These are phyloP conservation scores for Populus deltoides DNA, from an alignment of 345 rosid species.

Conservation along the genomic window DNA sequence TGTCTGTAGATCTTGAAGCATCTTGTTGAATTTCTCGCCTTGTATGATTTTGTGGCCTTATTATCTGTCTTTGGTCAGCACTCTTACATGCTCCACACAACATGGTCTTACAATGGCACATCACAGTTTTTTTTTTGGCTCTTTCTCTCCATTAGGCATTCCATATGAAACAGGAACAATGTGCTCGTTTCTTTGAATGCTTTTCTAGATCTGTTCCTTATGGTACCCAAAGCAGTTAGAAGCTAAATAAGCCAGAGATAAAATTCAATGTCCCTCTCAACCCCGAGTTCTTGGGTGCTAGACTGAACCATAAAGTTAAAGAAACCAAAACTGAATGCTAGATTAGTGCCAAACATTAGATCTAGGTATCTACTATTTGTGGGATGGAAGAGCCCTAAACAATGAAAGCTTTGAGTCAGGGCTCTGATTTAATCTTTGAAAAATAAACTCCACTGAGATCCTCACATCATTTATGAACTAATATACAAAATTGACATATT, in stretches of 20 bases:
- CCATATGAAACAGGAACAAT: background rate
- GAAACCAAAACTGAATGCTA: background rate
- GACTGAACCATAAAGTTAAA: background rate
- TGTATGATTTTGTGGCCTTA: background rate
- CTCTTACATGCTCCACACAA: background rate
- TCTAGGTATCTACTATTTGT: background rate
- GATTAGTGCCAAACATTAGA: background rate
- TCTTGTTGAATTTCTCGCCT: background rate
- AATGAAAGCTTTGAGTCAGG: background rate
- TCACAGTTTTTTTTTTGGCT: background rate
- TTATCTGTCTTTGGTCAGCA: background rate
- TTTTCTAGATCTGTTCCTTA: background rate
- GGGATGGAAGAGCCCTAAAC: background rate
- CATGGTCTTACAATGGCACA: background rate
- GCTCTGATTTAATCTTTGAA: background rate
- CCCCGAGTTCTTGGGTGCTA: background rate
- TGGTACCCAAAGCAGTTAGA: background rate
- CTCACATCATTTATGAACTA: background rate
- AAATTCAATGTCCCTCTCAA: background rate
- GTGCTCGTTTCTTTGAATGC: background rate
- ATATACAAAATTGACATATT: background rate
- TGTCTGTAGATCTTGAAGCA: background rate
- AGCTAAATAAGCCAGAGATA: background rate
- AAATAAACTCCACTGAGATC: background rate
- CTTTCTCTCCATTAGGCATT: background rate